phyloP scores from a whole-genome alignment of 2,329 filamentous ascomycete species.

The Pseudogymnoascus sp. region DNA sequence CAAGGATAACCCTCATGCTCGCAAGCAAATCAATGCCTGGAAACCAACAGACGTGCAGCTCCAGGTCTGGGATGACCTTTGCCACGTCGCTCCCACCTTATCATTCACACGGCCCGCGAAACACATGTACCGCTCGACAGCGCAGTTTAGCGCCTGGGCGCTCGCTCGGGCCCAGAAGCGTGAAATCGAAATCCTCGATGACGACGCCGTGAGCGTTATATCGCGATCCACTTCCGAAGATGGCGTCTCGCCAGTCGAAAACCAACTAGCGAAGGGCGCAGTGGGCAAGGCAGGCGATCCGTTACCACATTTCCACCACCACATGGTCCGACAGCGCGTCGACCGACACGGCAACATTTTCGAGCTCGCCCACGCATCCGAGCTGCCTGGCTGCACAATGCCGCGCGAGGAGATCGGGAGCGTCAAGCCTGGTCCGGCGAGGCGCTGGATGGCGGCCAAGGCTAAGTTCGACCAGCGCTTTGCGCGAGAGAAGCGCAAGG shows the following conservation, averaged over 20 bases:
- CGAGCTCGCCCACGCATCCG: slow-evolving; percentile 53
- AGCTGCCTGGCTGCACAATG: slow-evolving; percentile 59
- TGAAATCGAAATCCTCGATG: slow-evolving; percentile 72
- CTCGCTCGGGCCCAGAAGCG: slow-evolving; percentile 73
- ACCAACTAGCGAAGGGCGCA: neutral
- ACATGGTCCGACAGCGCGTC: slow-evolving; percentile 90
- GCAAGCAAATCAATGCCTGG: slow-evolving; percentile 51
- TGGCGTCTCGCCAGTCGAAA: slow-evolving; percentile 23
- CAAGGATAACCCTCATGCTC: slow-evolving; percentile 50
- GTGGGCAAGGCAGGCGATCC: slow-evolving; percentile 75
- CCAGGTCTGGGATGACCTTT: slow-evolving; percentile 93
- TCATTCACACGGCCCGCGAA: slow-evolving; percentile 95
- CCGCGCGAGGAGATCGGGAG: slow-evolving; percentile 60
- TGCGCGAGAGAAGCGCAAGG: slow-evolving; percentile 55
- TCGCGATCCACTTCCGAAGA: slow-evolving; percentile 47
- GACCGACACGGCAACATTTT: slow-evolving; percentile 69
- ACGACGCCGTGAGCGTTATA: slow-evolving; percentile 68
- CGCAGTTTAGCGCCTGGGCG: slow-evolving; percentile 90
- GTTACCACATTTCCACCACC: slow-evolving; percentile 66
- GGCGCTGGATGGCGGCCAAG: slow-evolving; percentile 75
- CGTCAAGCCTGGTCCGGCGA: slow-evolving; percentile 69
- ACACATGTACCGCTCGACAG: slow-evolving; percentile 86
- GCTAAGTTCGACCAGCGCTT: slow-evolving; percentile 66
- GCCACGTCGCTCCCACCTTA: slow-evolving; percentile 85
- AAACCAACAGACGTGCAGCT: slow-evolving; percentile 85